These are phyloP conservation scores for Triticum urartu DNA, from an alignment of 176 grass and related monocot species.

Conservation along the genomic window DNA sequence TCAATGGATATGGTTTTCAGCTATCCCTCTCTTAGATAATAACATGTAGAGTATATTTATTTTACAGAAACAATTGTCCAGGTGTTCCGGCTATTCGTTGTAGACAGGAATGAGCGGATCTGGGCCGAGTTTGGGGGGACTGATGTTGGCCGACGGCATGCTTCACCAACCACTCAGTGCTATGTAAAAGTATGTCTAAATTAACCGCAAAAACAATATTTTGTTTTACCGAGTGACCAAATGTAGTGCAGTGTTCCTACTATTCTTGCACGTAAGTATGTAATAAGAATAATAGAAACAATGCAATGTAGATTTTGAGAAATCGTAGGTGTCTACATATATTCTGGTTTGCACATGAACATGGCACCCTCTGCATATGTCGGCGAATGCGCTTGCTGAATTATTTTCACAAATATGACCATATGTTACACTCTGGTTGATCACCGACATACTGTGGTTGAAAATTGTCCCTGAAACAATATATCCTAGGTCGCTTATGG, in stretches of 20 bases:
- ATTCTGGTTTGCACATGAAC: background rate
- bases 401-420: background rate
- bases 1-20: background rate
- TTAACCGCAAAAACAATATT: background rate
- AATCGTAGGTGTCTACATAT: background rate
- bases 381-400: background rate
- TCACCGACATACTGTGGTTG: background rate
- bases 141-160: background rate
- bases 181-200: background rate
- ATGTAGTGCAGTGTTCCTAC: background rate
- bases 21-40: background rate
- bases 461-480: background rate
- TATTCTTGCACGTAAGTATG: conserved; percentile 8
- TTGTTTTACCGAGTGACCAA: background rate
- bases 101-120: background rate
- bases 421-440: background rate
- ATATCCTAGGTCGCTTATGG: background rate
- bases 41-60: background rate
- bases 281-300: background rate
- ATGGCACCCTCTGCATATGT: background rate
- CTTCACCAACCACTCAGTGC: background rate
- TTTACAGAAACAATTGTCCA: background rate
- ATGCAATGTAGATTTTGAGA: background rate
- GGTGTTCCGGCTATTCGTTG: background rate
- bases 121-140: background rate